phyloP scores from a whole-genome alignment of 2,329 filamentous ascomycete genomes.

The Pseudogymnoascus sp. region DNA sequence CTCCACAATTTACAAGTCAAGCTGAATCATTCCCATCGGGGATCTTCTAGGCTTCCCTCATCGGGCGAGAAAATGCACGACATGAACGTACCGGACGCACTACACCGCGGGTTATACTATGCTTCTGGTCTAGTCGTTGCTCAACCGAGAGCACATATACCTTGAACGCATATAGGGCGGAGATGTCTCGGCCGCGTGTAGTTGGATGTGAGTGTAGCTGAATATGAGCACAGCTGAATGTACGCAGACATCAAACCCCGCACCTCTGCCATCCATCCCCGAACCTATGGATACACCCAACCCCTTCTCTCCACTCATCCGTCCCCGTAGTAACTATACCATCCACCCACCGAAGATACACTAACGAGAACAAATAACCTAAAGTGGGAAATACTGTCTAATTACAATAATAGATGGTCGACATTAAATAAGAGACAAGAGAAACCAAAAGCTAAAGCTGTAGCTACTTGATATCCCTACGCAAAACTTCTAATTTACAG shows the following conservation, averaged over 20 bases:
- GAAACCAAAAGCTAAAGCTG: background rate
- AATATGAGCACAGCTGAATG: too few species aligned
- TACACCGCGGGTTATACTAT: background rate
- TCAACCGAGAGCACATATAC: background rate
- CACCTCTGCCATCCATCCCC: background rate
- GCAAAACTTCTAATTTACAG: background rate
- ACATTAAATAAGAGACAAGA: background rate
- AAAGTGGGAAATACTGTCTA: background rate
- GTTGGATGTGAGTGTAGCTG: too few species aligned
- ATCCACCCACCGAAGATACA: background rate
- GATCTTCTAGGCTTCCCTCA: background rate
- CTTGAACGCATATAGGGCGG: background rate
- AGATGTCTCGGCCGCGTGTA: background rate
- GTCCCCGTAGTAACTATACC: background rate
- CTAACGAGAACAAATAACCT: background rate
- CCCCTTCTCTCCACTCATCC: background rate
- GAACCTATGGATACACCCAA: background rate
- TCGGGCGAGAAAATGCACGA: background rate
- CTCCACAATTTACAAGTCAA: background rate
- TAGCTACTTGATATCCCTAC: background rate
- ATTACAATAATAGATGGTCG: background rate
- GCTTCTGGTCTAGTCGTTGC: background rate
- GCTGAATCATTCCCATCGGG: background rate
- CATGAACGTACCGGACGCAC: background rate
- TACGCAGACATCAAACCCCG: too few species aligned